Evolutionary conservation across 192 early-diverging fungal genomes (phyloP).

Genomic region (Backusella australiensis): DNA sequence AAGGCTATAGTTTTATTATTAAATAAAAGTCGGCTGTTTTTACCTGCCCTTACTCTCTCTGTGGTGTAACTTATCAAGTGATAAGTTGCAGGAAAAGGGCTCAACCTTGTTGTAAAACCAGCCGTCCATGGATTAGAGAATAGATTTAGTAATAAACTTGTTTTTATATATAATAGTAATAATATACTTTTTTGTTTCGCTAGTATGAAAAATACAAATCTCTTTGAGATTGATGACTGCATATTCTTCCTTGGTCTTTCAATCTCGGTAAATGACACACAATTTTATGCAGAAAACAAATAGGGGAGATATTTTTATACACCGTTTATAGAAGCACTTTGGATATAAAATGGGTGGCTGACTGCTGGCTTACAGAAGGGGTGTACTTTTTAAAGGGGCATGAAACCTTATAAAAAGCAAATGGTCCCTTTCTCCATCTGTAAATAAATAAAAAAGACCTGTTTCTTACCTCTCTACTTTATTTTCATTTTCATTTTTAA

Average conservation of each 20-base stretch:
- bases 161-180: no score
- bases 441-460: neutral
- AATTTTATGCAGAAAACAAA: no score
- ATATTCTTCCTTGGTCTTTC: no score
- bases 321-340: neutral
- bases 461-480: conserved; percentile 2
- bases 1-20: no score
- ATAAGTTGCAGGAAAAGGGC: neutral
- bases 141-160: no score
- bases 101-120: neutral
- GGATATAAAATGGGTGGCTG: neutral
- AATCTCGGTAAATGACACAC: no score
- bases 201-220: neutral
- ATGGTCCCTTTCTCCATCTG: neutral
- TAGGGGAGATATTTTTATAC: neutral
- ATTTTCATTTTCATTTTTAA: neutral
- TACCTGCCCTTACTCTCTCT: no score
- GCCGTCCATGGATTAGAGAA: neutral
- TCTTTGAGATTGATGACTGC: neutral
- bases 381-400: neutral
- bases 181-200: no score
- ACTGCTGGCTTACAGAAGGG: neutral
- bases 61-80: neutral
- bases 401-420: neutral
- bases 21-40: no score